Base-by-base conservation (phyloP, 2,329 filamentous ascomycete species). In the Ophiostoma triangulosporum region DNA sequence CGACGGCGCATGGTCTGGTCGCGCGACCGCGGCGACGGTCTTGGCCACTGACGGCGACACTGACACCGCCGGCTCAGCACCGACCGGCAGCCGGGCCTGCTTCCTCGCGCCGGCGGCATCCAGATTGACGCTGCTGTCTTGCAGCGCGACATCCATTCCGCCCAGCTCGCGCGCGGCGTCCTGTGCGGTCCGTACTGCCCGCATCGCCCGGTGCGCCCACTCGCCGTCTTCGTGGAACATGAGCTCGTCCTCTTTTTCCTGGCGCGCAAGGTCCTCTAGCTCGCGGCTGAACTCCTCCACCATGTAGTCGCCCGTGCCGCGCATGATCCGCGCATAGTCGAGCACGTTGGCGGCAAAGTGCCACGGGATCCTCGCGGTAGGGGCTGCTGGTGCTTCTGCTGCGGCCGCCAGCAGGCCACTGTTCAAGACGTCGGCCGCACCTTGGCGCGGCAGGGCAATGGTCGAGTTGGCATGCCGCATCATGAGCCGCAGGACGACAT, bases 241-340 rank as follows among this genome's bases (percentile, higher is more conserved):
- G 32, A 93, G 71, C 68, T 96, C 88, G 64, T 98, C 93, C 65
- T 95, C 88, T 59, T 83, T 81, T 62, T 88, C 88, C 69, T 95
- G 88, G 57, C 75, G 74, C 56, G 80, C 71, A 24, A 98, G 71
- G 17, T 87, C 82, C 36, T 78, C 71, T 33, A 95, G 82, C 64
- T 97, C 91, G 35, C 78, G 71, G 57, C 94, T 81, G 61, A 84
- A 91, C 64, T 97, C 86, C 52, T 80, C 74, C 12, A 73, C 65
- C 84, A 98, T 91, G 64, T 98, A 98, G 32, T 86, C 82, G 61
- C 86, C 81, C 4, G 88, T 91, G 6, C 90, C 93, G 65, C 91
- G 95, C 87, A 98, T 95, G 53, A 97, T 84, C 36, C 90, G 81
- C 15, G 90, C 88, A 67, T 96, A 98, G 65, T 98, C 93, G 64